phyloP scores from a whole-genome alignment of 768 basidiomycete species.

The Tricholoma furcatifolium region DNA sequence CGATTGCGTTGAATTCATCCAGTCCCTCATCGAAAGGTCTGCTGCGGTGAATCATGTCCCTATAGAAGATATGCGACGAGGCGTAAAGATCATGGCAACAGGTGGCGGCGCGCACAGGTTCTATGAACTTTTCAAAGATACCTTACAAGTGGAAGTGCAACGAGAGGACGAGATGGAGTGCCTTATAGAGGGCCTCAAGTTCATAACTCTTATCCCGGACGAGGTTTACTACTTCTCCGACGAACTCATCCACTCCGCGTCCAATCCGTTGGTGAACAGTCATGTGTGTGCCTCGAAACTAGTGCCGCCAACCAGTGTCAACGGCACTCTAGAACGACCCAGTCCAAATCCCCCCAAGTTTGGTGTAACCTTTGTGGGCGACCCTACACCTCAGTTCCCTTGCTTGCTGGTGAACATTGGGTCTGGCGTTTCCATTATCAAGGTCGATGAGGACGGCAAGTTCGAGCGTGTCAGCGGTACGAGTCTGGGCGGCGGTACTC shows the following conservation, averaged over 20 bases:
- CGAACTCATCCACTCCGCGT: slow-evolving; percentile 78
- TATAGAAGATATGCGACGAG: slow-evolving; percentile 85
- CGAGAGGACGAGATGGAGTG: slow-evolving; percentile 99
- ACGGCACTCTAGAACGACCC: slow-evolving; percentile 65
- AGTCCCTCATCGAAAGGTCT: slow-evolving; percentile 81
- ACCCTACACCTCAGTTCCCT: slow-evolving; percentile 86
- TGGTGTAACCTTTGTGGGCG: slow-evolving; percentile 82
- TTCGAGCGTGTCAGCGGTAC: slow-evolving; percentile 98
- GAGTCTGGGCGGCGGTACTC: slow-evolving; percentile 92
- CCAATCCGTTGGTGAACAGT: slow-evolving; percentile 15
- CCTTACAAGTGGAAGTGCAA: slow-evolving; percentile 80
- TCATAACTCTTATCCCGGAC: slow-evolving; percentile 92
- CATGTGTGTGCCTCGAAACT: slow-evolving; percentile 17
- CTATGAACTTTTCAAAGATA: slow-evolving; percentile 74
- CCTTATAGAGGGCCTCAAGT: slow-evolving; percentile 92
- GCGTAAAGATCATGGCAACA: slow-evolving; percentile 97
- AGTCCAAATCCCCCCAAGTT: slow-evolving; percentile 89
- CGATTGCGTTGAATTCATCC: slow-evolving; percentile 83
- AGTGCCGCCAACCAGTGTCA: slow-evolving; percentile 7
- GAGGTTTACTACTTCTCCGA: slow-evolving; percentile 99
- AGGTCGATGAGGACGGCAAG: slow-evolving; percentile 91
- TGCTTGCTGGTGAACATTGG: slow-evolving; percentile 98
- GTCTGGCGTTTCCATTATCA: slow-evolving; percentile 96
- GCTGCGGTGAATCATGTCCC: slow-evolving; percentile 84
- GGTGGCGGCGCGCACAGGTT: slow-evolving; percentile 97